Conservation (phyloP, 306 rosid species). For the Glycine tomentella region DNA sequence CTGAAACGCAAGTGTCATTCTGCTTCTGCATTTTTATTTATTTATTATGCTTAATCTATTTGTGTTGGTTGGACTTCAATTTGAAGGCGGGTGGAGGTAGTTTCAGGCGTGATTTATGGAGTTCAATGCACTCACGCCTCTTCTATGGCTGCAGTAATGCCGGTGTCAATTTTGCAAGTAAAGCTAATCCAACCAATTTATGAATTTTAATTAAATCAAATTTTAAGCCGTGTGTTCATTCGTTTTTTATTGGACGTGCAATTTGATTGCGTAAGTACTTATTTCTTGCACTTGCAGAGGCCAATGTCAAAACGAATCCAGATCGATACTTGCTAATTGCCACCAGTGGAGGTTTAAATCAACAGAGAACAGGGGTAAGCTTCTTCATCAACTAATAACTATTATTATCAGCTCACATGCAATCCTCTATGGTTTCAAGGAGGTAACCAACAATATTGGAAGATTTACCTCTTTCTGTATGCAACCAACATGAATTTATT, state of each 20-base stretch:
- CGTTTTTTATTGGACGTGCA: not conserved
- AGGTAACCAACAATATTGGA: conserved; percentile 3
- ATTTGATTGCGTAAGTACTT: conserved; percentile 6
- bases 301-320: conserved; percentile 67
- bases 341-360: conserved; percentile 94
- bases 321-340: conserved; percentile 76
- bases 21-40: not conserved
- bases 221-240: not conserved
- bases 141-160: conserved; percentile 75
- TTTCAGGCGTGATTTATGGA: conserved; percentile 72
- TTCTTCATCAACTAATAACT: not conserved
- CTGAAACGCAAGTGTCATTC: not conserved
- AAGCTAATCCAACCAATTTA: not conserved
- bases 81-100: conserved; percentile 59
- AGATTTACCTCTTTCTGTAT: not conserved
- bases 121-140: conserved; percentile 51
- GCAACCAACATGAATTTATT: not conserved
- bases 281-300: conserved; percentile 55
- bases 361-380: conserved; percentile 96
- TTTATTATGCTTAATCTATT: not conserved
- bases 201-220: not conserved
- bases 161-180: conserved; percentile 64
- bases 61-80: not conserved
- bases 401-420: no score
- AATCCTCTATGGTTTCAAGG: not conserved